A percentile compares a stretch with the other conserved stretches of the same genome.
These are phyloP conservation scores for Ettlia oleoabundans DNA, from an alignment of 139 green algal species.

Conservation along the genomic window DNA sequence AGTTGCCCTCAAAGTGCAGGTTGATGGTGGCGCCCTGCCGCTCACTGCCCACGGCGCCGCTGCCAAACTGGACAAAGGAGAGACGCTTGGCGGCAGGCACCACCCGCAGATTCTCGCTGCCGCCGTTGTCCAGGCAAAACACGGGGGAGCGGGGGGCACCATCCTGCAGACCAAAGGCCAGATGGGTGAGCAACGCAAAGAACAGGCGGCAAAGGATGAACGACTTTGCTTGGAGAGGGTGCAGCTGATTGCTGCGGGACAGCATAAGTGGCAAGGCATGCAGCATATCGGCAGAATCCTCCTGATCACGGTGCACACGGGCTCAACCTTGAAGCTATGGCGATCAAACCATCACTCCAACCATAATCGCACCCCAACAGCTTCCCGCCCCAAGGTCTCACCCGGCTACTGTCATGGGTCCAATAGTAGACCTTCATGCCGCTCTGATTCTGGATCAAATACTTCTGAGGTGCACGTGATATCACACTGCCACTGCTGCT, in stretches of 20 bases:
- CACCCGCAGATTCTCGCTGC: constrained; percentile 64
- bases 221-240: no score
- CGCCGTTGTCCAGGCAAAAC: constrained; percentile 45
- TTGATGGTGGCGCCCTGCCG: constrained; percentile 70
- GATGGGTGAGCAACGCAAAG: background rate
- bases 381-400: background rate
- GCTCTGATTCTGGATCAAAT: constrained; percentile 86
- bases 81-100: constrained; percentile 48
- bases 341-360: no score
- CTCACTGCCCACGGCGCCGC: constrained; percentile 53
- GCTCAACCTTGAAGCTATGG: no score
- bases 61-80: constrained; percentile 32
- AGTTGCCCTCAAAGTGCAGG: constrained; percentile 86
- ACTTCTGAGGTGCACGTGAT: constrained; percentile 76
- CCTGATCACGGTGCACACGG: no score
- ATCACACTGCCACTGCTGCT: background rate
- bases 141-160: constrained; percentile 26
- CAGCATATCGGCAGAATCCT: no score
- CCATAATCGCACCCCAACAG: no score
- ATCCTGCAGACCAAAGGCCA: background rate
- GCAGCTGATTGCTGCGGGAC: no score
- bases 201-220: background rate
- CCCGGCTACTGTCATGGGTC: constrained; percentile 44
- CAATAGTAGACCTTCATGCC: constrained; percentile 82
- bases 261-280: no score